phyloP scores from a whole-genome alignment of 306 rosid genomes.

The Dryas alaskensis region DNA sequence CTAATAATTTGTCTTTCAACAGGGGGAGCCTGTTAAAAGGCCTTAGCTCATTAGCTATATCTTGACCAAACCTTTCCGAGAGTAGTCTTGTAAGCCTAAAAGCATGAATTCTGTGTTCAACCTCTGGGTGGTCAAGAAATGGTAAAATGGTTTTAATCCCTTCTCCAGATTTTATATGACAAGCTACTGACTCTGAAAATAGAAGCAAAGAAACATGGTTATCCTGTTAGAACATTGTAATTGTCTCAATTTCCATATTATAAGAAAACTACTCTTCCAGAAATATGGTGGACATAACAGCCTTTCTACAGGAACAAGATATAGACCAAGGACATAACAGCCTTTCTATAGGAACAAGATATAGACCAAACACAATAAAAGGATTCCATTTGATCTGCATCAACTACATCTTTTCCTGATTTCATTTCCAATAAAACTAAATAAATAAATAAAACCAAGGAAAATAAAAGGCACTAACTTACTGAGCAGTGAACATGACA shows the following conservation, averaged over 20 bases:
- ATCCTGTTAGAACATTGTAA: not conserved
- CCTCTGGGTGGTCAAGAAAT: conserved; percentile 51
- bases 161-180: conserved; percentile 39
- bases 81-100: conserved; percentile 46
- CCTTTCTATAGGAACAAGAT: not conserved
- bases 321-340: not conserved
- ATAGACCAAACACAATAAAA: not conserved
- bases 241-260: not conserved
- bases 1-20: conserved; percentile 46
- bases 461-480: conserved; percentile 1
- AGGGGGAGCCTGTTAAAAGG: conserved; percentile 36
- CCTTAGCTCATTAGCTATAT: conserved; percentile 46
- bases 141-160: conserved; percentile 40
- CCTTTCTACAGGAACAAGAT: not conserved
- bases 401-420: not conserved
- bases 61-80: conserved; percentile 47
- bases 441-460: not conserved
- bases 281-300: not conserved
- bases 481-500: not conserved
- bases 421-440: not conserved
- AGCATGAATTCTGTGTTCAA: conserved; percentile 45
- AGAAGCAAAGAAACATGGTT: not conserved
- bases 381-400: not conserved
- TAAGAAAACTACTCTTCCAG: not conserved
- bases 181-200: conserved; percentile 44